These are phyloP conservation scores for Aspergillaceae sp. DNA, from an alignment of 2,329 filamentous ascomycete species.

Conservation along the genomic window DNA sequence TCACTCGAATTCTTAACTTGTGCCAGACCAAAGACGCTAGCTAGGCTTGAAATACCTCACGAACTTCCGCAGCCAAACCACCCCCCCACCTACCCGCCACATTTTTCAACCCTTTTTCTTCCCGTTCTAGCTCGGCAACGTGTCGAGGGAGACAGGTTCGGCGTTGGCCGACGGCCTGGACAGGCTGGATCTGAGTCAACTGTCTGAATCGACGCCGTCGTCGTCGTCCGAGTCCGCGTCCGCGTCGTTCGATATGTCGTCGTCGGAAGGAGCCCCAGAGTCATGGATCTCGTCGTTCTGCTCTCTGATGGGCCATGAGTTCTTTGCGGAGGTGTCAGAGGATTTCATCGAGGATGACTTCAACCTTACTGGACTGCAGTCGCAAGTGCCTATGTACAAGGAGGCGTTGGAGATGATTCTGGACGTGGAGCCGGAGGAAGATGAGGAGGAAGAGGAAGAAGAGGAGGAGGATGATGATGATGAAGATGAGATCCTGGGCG, in stretches of 20 bases:
- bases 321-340: slow-evolving; percentile 97
- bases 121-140: slow-evolving; percentile 28
- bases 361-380: slow-evolving; percentile 90
- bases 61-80: background rate
- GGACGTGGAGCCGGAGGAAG: slow-evolving; percentile 92
- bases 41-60: background rate
- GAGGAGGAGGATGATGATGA: slow-evolving; percentile 61
- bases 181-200: slow-evolving; percentile 40
- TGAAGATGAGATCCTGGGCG: slow-evolving; percentile 59
- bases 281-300: slow-evolving; percentile 99
- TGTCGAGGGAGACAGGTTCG: slow-evolving; percentile 39
- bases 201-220: slow-evolving; percentile 33
- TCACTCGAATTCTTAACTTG: no score
- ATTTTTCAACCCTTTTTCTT: slow-evolving; percentile 6
- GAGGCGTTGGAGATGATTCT: slow-evolving; percentile 99
- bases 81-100: background rate
- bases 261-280: slow-evolving; percentile 52
- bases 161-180: slow-evolving; percentile 41
- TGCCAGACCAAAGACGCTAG: background rate
- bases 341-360: slow-evolving; percentile 99
- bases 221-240: slow-evolving; percentile 30
- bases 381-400: slow-evolving; percentile 97
- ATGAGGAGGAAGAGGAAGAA: slow-evolving; percentile 58
- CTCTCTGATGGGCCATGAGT: slow-evolving; percentile 89
- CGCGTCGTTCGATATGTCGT: slow-evolving; percentile 37